Evolutionary conservation across 441 rosid species (phyloP), one percentile per base, ranked within the genome.

Genomic region (Croton laevigatus): DNA sequence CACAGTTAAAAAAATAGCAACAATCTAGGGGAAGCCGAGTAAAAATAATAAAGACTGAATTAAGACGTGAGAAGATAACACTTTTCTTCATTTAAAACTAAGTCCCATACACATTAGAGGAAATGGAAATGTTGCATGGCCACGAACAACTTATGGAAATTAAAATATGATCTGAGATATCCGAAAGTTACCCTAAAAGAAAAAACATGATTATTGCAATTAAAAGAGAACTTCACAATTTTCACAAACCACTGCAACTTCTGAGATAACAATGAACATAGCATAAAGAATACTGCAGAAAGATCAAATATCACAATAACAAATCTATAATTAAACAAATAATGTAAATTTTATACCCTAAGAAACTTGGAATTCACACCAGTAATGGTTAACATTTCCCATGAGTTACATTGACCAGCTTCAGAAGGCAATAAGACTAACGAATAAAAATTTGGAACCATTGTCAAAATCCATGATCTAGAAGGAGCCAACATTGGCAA

Each of bases 321-420:
- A 55, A 57, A 6, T 45, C 22, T 23, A 42, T 46, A 9, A 37
- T 38, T n/a, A 12, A 13, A 11, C 32, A 53, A 77, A 32, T 16
- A 9, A 42, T 54, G n/a, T 57, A 14, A 12, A 23, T 11, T 40
- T 46, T 23, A 37, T 69, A 88, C 88, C 88, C 72, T 82, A 22
- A 75, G 36, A n/a, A 69, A 71, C 22, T 78, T 76, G 59, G 86
- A 72, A 76, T 79, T 76, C 65, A 90, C n/a, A 60, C 86, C 80
- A 67, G 85, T 34, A 66, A 90, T 59, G 53, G 83, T 84, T 70
- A 90, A 74, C 58, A 75, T 80, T 79, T 82, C 83, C 85, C 87
- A 65, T 34, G 46, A 67, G 84, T 84, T 59, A 86, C 20, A 53
- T 79, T 66, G 65, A 89, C 79, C 55, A 76, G 82, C 73, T 82